Conservation (phyloP, 2,329 filamentous ascomycete species). For the Monilinia laxa region DNA sequence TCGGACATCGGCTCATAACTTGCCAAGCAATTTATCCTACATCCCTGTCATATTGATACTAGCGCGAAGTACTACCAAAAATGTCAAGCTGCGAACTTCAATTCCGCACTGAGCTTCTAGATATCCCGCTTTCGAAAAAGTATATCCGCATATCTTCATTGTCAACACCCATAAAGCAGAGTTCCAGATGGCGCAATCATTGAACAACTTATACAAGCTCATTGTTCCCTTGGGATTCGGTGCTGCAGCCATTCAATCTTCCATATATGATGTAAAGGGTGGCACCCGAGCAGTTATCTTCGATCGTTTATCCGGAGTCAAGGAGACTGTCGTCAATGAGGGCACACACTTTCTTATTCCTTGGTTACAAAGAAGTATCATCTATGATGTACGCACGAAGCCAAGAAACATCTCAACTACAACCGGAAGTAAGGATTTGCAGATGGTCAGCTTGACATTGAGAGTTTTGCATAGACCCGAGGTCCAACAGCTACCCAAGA, state of each 20-base stretch:
- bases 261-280: constrained; percentile 96
- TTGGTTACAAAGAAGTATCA: constrained; percentile 91
- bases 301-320: constrained; percentile 87
- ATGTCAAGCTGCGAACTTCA: constrained; percentile 28
- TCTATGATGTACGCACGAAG: constrained; percentile 97
- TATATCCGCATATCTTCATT: constrained; percentile 23
- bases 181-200: constrained; percentile 49
- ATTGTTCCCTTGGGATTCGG: constrained; percentile 73
- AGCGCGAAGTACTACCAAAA: constrained; percentile 36
- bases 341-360: constrained; percentile 95
- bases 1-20: constrained; percentile 27
- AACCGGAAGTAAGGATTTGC: constrained; percentile 96
- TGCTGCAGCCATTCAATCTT: constrained; percentile 67
- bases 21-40: constrained; percentile 29
- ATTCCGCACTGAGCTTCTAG: constrained; percentile 20
- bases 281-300: constrained; percentile 96
- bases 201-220: constrained; percentile 63
- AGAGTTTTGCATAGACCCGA: constrained; percentile 93
- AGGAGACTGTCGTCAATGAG: constrained; percentile 89
- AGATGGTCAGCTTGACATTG: constrained; percentile 99
- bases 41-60: constrained; percentile 27
- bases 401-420: constrained; percentile 97
- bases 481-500: constrained; percentile 88
- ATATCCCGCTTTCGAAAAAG: constrained; percentile 20
- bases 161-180: constrained; percentile 19